Evolutionary conservation across 73 alveolate genomes (phyloP).

Genomic region (Paramecium biaurelia): DNA sequence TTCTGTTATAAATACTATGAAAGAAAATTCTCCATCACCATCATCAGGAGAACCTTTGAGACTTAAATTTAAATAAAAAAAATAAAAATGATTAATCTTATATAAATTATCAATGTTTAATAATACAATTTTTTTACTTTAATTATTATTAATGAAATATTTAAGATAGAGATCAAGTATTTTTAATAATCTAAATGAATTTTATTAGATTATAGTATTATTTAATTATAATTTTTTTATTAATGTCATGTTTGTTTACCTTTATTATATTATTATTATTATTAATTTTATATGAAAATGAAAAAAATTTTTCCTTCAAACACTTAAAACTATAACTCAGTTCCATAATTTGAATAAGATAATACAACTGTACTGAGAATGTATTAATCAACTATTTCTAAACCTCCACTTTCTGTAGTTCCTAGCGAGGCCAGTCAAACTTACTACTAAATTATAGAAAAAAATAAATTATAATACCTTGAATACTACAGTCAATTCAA

Average conservation of each 20-base stretch:
- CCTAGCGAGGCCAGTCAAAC: slow-evolving; percentile 35
- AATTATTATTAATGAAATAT: neutral
- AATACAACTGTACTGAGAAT: neutral
- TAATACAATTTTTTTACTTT: neutral
- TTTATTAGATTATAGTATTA: neutral
- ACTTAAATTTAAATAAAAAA: neutral
- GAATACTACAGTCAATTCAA: neutral
- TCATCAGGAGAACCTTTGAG: neutral
- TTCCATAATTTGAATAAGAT: neutral
- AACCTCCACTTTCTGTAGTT: neutral
- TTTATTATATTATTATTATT: neutral
- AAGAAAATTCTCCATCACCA: neutral
- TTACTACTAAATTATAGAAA: slow-evolving; percentile 17
- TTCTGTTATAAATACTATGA: neutral
- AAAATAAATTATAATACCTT: neutral
- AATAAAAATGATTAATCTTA: neutral
- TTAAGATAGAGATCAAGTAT: too few relatives aligned
- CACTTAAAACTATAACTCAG: neutral
- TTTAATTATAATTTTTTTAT: neutral
- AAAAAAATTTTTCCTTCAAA: slow-evolving; percentile 25
- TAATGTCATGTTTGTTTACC: neutral
- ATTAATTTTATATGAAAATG: neutral
- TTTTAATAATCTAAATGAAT: too few relatives aligned
- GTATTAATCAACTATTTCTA: slow-evolving; percentile 5
- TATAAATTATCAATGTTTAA: too few relatives aligned